Percentiles rank a stretch among this genome's conserved stretches.
phyloP scores from a whole-genome alignment of 2,329 filamentous ascomycete species.

The Ophiostoma montium region DNA sequence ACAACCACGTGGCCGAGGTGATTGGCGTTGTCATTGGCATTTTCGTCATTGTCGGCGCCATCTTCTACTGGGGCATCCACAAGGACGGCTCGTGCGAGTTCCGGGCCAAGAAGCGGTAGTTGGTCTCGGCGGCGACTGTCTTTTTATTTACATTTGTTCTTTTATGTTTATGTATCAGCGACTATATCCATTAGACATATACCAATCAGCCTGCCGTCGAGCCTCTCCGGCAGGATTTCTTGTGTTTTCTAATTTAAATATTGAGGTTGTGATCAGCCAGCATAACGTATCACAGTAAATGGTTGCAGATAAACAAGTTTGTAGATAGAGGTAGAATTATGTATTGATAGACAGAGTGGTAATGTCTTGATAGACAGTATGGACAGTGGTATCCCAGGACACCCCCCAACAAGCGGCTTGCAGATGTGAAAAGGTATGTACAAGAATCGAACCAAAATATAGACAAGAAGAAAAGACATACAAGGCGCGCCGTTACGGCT shows the following conservation, averaged over 20 bases:
- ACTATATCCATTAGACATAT: neutral
- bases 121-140: neutral
- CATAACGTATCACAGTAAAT: too few species aligned
- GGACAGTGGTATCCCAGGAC: neutral
- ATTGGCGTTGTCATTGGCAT: constrained; percentile 4
- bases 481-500: neutral
- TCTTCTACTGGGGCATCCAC: constrained; percentile 8
- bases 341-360: too few species aligned
- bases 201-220: constrained; percentile 1
- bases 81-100: constrained; percentile 6
- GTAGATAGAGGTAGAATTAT: too few species aligned
- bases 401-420: neutral
- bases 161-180: neutral
- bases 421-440: neutral
- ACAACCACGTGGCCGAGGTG: constrained; percentile 9
- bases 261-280: neutral
- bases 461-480: neutral
- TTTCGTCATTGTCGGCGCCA: neutral
- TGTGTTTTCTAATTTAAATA: neutral
- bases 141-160: neutral
- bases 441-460: neutral
- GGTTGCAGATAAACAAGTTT: too few species aligned
- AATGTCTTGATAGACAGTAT: too few species aligned
- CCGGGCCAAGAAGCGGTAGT: constrained; percentile 3
- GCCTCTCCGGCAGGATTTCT: neutral